These are phyloP conservation scores for Starmerella asiatica DNA, from an alignment of 805 yeast genomes.

Conservation along the genomic window DNA sequence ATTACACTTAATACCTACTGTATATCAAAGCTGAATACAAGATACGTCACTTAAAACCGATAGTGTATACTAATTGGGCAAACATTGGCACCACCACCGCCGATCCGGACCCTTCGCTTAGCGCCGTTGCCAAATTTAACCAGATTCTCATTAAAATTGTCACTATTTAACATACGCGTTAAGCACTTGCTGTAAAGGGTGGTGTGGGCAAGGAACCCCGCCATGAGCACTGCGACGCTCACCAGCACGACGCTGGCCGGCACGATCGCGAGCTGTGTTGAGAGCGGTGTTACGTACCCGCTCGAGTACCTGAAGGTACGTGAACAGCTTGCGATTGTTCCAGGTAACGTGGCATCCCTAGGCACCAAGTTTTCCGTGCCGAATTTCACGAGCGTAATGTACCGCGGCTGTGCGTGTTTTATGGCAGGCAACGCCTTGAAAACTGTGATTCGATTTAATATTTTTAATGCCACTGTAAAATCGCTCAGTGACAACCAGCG, in stretches of 20 bases:
- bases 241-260: slow-evolving; percentile 29
- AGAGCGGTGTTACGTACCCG: slow-evolving; percentile 31
- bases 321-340: slow-evolving; percentile 26
- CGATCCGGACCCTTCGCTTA: too few relatives aligned
- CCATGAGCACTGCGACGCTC: slow-evolving; percentile 16
- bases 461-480: slow-evolving; percentile 61
- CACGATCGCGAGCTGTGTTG: slow-evolving; percentile 28
- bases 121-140: too few relatives aligned
- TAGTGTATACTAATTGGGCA: too few relatives aligned
- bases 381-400: slow-evolving; percentile 22
- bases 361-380: slow-evolving; percentile 17
- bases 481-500: slow-evolving; percentile 38
- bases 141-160: too few relatives aligned
- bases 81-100: too few relatives aligned
- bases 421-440: slow-evolving; percentile 63
- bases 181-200: too few relatives aligned
- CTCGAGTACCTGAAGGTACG: slow-evolving; percentile 30
- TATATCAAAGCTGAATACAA: too few relatives aligned
- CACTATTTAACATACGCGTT: too few relatives aligned
- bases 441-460: slow-evolving; percentile 56
- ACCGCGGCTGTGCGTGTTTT: slow-evolving; percentile 59
- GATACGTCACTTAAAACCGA: too few relatives aligned
- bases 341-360: too few relatives aligned
- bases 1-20: too few relatives aligned
- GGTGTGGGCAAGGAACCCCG: too few relatives aligned